Evolutionary conservation across 352 stramenopile species (phyloP).

Genomic region (Aphanomyces astaci): DNA sequence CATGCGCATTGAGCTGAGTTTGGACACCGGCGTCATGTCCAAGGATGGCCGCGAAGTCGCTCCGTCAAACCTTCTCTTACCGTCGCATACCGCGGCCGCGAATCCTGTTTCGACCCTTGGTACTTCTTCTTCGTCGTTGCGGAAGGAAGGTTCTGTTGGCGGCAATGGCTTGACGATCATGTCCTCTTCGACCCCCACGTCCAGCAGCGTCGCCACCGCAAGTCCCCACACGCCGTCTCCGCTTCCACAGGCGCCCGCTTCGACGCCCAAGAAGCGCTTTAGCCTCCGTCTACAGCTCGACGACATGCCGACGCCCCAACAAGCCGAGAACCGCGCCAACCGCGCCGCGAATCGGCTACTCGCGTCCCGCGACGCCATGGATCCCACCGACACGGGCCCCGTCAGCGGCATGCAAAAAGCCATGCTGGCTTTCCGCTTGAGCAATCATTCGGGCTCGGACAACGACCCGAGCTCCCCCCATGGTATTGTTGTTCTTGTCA

Average conservation of each 20-base stretch:
- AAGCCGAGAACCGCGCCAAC: constrained; percentile 72
- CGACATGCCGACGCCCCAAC: constrained; percentile 79
- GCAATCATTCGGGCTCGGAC: constrained; percentile 54
- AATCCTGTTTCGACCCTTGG: not conserved
- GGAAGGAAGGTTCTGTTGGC: not conserved
- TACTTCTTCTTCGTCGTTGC: constrained; percentile 4
- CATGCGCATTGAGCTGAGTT: constrained; percentile 1
- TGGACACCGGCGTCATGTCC: not conserved
- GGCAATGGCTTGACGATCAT: not conserved
- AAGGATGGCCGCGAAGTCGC: not conserved
- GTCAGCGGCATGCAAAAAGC: constrained; percentile 58
- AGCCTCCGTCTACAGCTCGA: constrained; percentile 71
- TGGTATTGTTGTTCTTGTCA: constrained; percentile 35
- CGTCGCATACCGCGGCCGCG: not conserved
- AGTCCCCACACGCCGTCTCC: constrained; percentile 17
- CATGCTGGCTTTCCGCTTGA: constrained; percentile 59
- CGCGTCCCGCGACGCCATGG: constrained; percentile 61
- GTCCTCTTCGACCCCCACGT: constrained; percentile 7
- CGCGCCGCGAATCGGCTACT: constrained; percentile 64
- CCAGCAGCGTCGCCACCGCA: not conserved
- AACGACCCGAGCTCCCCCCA: constrained; percentile 56
- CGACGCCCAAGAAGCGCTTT: constrained; percentile 39
- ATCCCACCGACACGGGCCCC: constrained; percentile 25
- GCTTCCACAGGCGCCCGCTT: not conserved
- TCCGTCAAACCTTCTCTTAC: not conserved